Evolutionary conservation across 2,329 filamentous ascomycete species (phyloP), one percentile per base, ranked within the genome.

Genomic region (Juglanconis oblonga): DNA sequence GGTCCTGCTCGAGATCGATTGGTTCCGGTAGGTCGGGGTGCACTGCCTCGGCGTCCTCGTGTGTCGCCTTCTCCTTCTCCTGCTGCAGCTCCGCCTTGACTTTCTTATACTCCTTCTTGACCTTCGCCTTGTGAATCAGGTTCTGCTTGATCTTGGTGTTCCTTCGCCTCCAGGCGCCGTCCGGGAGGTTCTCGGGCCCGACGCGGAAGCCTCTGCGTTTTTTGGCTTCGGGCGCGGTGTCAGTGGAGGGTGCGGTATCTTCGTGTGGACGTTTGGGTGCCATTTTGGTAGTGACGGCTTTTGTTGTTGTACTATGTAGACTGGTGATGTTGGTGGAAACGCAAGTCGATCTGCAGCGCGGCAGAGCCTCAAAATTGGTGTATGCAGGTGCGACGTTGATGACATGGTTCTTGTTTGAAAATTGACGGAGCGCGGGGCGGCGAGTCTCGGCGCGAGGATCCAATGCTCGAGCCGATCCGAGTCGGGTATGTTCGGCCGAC

Each of bases 41-140:
- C 58, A 64, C n/a, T 62, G 61, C 40, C 55, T 56, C 35, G 51
- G 52, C 17, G 45, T 51, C 51, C 45, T 56, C 50, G 29, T 62
- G 60, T 45, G 61, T 48, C 38, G 68, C 62, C 35, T 66, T 44
- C 35, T 55, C 51, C 38, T 61, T 44, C 55, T 60, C 45, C 36
- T 66, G 62, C 52, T 72, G 65, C 61, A 76, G 72, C 55, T 79
- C 73, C 33, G 86, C 87, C 74, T 93, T 94, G 65, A 97, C 79
- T 75, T 97, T 97, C 64, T 89, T 90, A 72, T 97, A 97, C 47
- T 90, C 85, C 75, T 97, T 96, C 76, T 94, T 95, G 64, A 97
- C 82, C 75, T 97, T 97, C 62, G 93, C 92, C 73, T 95, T 96
- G 74, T 92, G 86, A 68, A 98, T 97, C 58, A 97, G 79, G 66